Evolutionary conservation across 257 asterid species (phyloP).

Genomic region (Marsdenia floribunda): DNA sequence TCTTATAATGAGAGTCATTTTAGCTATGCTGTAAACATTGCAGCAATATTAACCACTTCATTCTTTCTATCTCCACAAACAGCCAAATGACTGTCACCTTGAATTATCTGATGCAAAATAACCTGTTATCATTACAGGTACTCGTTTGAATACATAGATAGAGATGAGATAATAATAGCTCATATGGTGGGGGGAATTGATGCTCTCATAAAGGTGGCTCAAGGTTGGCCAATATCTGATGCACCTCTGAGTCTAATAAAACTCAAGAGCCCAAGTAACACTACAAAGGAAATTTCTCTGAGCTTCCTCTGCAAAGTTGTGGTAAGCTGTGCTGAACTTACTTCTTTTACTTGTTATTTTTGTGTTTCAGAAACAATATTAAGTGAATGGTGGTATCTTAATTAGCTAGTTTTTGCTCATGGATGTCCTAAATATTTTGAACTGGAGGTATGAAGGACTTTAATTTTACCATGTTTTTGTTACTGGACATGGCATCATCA

Average conservation of each 20-base stretch:
- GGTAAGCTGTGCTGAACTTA: constrained; percentile 41
- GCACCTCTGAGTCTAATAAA: constrained; percentile 53
- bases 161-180: constrained; percentile 68
- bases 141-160: constrained; percentile 72
- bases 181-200: constrained; percentile 76
- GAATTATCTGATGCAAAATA: constrained; percentile 3
- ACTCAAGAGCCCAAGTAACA: constrained; percentile 61
- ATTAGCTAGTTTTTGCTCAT: neutral
- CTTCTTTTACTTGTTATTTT: neutral
- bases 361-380: neutral
- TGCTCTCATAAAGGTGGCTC: constrained; percentile 74
- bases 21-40: neutral
- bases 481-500: neutral
- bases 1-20: too few species aligned
- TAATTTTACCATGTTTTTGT: neutral
- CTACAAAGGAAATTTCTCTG: constrained; percentile 54
- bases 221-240: constrained; percentile 79
- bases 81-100: neutral
- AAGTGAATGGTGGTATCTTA: neutral
- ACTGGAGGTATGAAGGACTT: neutral
- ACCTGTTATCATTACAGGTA: constrained; percentile 45
- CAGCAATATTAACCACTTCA: neutral
- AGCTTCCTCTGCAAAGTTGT: constrained; percentile 69
- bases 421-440: neutral
- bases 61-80: neutral